A percentile compares a stretch with the other conserved stretches of the same genome.
phyloP scores from a whole-genome alignment of 306 rosid species.

The Cicer judaicum region DNA sequence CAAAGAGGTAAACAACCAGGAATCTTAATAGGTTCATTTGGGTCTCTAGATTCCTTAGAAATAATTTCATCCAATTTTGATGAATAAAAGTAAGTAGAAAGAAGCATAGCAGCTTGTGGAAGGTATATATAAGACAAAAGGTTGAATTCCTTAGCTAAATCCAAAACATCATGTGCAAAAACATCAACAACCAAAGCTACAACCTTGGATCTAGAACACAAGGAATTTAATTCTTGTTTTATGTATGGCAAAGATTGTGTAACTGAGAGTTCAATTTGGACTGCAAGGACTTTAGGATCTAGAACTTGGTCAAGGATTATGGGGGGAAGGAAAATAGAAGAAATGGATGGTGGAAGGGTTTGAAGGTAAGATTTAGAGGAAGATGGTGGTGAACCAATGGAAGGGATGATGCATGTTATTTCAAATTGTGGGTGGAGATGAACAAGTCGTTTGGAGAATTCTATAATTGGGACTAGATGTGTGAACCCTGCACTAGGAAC shows the following conservation, averaged over 20 bases:
- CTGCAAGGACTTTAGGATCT: neutral
- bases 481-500: slow-evolving; percentile 45
- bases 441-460: slow-evolving; percentile 40
- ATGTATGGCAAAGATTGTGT: slow-evolving; percentile 29
- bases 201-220: slow-evolving; percentile 18
- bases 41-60: slow-evolving; percentile 38
- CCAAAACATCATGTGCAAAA: slow-evolving; percentile 15
- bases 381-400: neutral
- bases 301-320: neutral
- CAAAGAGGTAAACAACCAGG: slow-evolving; percentile 39
- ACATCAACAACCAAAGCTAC: slow-evolving; percentile 49
- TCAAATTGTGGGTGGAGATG: slow-evolving; percentile 39
- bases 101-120: slow-evolving; percentile 44
- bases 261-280: slow-evolving; percentile 44
- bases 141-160: slow-evolving; percentile 40
- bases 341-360: slow-evolving; percentile 42
- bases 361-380: slow-evolving; percentile 39
- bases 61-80: slow-evolving; percentile 41
- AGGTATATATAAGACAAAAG: slow-evolving; percentile 42
- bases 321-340: slow-evolving; percentile 31
- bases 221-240: slow-evolving; percentile 16
- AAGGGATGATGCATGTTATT: slow-evolving; percentile 40
- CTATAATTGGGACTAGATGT: slow-evolving; percentile 42
- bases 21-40: slow-evolving; percentile 10
- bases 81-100: slow-evolving; percentile 37